Percentiles rank a stretch among this genome's conserved stretches.
Conservation (phyloP, 2,329 filamentous ascomycete species). For the Aspergillus intermedius region DNA sequence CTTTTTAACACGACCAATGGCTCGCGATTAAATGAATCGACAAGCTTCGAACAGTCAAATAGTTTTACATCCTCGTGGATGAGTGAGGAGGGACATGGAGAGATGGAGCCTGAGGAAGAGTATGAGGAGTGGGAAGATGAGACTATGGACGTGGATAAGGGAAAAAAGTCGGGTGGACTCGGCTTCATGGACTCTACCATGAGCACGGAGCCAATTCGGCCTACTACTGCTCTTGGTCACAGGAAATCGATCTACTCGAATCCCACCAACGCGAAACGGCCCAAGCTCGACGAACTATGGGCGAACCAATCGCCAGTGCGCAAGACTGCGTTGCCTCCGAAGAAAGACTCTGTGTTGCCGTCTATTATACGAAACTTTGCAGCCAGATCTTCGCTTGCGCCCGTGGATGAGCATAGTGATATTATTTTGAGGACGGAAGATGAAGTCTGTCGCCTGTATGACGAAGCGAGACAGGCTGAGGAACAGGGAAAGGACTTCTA, state of each 20-base stretch:
- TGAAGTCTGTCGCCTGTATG: conserved; percentile 59
- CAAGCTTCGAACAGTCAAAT: conserved; percentile 19
- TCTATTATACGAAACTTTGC: conserved; percentile 66
- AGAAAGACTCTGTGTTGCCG: conserved; percentile 58
- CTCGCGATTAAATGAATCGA: conserved; percentile 20
- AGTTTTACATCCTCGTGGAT: conserved; percentile 20
- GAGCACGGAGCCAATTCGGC: conserved; percentile 17
- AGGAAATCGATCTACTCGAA: conserved; percentile 39
- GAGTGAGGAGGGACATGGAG: conserved; percentile 24
- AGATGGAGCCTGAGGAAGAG: conserved; percentile 34
- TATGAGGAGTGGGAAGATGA: conserved; percentile 37
- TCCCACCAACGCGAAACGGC: conserved; percentile 35
- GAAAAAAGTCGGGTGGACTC: conserved; percentile 14
- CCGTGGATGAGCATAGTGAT: conserved; percentile 61
- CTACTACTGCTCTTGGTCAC: conserved; percentile 10
- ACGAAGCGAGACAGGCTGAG: conserved; percentile 30
- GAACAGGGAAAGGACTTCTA: conserved; percentile 26
- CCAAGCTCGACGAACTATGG: conserved; percentile 37
- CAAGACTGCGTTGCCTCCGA: conserved; percentile 30
- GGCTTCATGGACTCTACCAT: conserved; percentile 29
- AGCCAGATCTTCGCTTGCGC: conserved; percentile 50
- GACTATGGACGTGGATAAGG: conserved; percentile 25
- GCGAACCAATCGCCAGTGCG: conserved; percentile 25
- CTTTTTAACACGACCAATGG: conserved; percentile 23
- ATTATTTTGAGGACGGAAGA: conserved; percentile 71